Base-by-base conservation (phyloP, 352 stramenopile genomes). In the Phytophthora lateralis region DNA sequence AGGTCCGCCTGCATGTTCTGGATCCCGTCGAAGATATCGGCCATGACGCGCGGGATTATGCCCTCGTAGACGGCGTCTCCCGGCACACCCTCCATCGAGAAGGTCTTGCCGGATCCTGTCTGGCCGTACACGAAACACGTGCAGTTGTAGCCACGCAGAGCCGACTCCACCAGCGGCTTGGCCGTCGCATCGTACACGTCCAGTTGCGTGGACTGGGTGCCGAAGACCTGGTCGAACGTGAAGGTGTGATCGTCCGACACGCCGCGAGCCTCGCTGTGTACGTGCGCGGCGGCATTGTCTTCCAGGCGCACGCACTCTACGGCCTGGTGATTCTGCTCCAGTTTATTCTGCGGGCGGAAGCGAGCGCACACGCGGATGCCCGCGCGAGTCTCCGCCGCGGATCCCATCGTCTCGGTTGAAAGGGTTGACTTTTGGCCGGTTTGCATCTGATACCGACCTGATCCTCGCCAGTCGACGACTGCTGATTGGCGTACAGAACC, bases 121-220 rank as follows among this genome's bases (percentile, higher is more conserved):
- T 96, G 88, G 2, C 93, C 93, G 56, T 98, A 98, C 49, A 91
- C 91, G 63, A 98, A 97, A 57, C 95, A 89, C 55, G 90, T 98
- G 39, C 82, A 91, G 57, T 97, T 98, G 66, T 94, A 97, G 11
- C 91, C 91, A 21, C 74, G 73, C 27, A 92, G 65, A 18, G 78
- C 75, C 2, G 75, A 77, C 48, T 82, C 55, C 24, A 91, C 80
- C 26, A 90, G 66, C 24, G 82, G 82, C 55, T 83, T 78, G 41
- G 82, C 82, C 1, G 80, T 90, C 21, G 75, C 75, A 2, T 73
- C 64, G 66, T 92, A 92, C 60, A 92, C 80, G 3, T 88, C 69
- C n/a, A 61, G 11, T 50, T 81, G 81, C n/a, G 78, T 80, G 8
- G 82, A 81, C 1, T 48, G 37, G 4, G 67, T 80, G n/a, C 71